phyloP scores from a whole-genome alignment of 2,329 filamentous ascomycete species.

The Claviceps pazoutovae region DNA sequence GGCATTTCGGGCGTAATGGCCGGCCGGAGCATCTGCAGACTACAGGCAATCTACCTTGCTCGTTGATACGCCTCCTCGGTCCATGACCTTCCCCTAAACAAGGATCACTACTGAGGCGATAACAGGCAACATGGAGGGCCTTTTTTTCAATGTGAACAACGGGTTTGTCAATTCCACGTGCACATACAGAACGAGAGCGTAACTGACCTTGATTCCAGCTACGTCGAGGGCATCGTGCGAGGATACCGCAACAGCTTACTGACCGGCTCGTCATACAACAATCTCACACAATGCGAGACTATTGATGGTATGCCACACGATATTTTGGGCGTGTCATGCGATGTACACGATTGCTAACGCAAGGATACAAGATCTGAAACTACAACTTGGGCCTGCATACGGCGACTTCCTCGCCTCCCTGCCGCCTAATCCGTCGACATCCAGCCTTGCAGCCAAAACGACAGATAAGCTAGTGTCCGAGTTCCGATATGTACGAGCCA shows the following conservation, averaged over 20 bases:
- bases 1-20: neutral
- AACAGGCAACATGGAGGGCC: slow-evolving; percentile 57
- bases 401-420: slow-evolving; percentile 92
- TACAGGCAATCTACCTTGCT: neutral
- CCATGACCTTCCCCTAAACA: neutral
- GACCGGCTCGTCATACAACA: slow-evolving; percentile 81
- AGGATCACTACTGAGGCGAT: neutral
- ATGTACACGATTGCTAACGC: neutral
- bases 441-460: slow-evolving; percentile 82
- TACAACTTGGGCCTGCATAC: slow-evolving; percentile 91
- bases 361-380: slow-evolving; percentile 67
- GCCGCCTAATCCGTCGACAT: slow-evolving; percentile 92
- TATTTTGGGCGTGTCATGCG: neutral
- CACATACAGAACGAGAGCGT: slow-evolving; percentile 3
- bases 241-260: slow-evolving; percentile 92
- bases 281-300: slow-evolving; percentile 93
- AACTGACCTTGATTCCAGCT: slow-evolving; percentile 41
- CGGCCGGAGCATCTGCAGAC: neutral
- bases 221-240: slow-evolving; percentile 92
- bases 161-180: slow-evolving; percentile 41
- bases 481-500: slow-evolving; percentile 90
- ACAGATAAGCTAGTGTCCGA: slow-evolving; percentile 97
- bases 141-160: slow-evolving; percentile 89
- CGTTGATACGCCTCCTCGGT: neutral
- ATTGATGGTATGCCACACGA: slow-evolving; percentile 57